These are phyloP conservation scores for Flueggea neowawraea DNA, from an alignment of 441 rosid species.

Conservation along the genomic window DNA sequence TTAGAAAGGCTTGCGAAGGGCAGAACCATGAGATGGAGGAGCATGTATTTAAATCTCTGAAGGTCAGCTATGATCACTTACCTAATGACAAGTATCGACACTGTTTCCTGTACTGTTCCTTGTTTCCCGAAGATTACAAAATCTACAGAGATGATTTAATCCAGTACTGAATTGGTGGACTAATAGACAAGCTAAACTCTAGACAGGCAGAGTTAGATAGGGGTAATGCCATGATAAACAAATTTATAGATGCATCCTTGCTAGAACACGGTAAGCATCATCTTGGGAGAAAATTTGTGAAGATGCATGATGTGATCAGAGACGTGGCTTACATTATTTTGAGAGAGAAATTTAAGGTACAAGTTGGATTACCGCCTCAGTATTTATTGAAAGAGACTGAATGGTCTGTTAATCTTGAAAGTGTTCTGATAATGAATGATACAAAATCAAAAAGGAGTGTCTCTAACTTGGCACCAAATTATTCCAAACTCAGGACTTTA, in stretches of 20 bases:
- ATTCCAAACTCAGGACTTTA: constrained; percentile 7
- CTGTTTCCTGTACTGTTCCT: constrained; percentile 14
- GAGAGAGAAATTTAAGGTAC: constrained; percentile 5
- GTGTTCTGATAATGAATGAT: constrained; percentile 15
- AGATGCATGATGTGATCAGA: constrained; percentile 22
- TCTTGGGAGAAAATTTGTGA: background rate
- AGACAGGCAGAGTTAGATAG: background rate
- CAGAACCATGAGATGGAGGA: background rate
- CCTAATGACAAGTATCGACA: background rate
- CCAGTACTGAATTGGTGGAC: background rate
- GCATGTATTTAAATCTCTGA: constrained; percentile 4
- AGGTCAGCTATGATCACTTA: constrained; percentile 11
- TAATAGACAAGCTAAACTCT: constrained; percentile 5
- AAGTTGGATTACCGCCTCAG: constrained; percentile 7
- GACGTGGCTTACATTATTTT: constrained; percentile 12
- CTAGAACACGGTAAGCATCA: constrained; percentile 5
- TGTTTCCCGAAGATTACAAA: background rate
- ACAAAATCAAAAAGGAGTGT: background rate
- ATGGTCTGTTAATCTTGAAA: constrained; percentile 15
- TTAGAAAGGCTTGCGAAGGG: background rate
- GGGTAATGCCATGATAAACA: constrained; percentile 3
- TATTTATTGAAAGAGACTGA: constrained; percentile 8
- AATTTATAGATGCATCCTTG: constrained; percentile 4
- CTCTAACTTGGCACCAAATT: background rate
- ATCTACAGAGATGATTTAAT: background rate